Conservation (phyloP, 192 early-diverging fungal species). For the Coemansia sp. region DNA sequence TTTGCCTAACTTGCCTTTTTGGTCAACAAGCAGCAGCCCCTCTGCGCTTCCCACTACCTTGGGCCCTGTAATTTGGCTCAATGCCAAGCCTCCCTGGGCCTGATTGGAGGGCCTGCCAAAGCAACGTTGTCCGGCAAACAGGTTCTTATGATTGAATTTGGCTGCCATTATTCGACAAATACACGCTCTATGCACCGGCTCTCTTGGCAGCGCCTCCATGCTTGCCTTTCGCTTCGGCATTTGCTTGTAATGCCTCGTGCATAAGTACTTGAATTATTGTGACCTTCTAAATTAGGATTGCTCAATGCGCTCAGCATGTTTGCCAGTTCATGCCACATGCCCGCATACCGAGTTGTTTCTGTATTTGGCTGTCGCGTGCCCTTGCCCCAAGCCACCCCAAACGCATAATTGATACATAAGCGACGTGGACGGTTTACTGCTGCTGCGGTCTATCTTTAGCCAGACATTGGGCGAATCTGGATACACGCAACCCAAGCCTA, state of each 20-base stretch:
- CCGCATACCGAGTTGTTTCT: neutral
- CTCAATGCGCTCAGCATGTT: neutral
- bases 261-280: neutral
- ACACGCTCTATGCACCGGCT: neutral
- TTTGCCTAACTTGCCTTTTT: neutral
- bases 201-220: neutral
- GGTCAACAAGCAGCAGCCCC: neutral
- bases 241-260: neutral
- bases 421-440: neutral
- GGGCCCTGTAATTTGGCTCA: neutral
- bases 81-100: conserved; percentile 3
- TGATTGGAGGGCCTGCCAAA: neutral
- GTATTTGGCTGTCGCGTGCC: neutral
- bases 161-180: neutral
- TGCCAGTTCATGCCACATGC: neutral
- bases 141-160: neutral
- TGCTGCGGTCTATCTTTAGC: neutral
- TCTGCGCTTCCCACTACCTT: conserved; percentile 4
- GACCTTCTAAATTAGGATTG: neutral
- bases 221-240: neutral
- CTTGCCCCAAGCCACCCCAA: conserved; percentile 1
- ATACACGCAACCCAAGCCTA: neutral
- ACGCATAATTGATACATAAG: neutral
- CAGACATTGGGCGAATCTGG: neutral
- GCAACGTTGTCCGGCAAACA: neutral